Base-by-base conservation (phyloP, 2,329 filamentous ascomycete genomes). In the Diplodia scrobiculata region DNA sequence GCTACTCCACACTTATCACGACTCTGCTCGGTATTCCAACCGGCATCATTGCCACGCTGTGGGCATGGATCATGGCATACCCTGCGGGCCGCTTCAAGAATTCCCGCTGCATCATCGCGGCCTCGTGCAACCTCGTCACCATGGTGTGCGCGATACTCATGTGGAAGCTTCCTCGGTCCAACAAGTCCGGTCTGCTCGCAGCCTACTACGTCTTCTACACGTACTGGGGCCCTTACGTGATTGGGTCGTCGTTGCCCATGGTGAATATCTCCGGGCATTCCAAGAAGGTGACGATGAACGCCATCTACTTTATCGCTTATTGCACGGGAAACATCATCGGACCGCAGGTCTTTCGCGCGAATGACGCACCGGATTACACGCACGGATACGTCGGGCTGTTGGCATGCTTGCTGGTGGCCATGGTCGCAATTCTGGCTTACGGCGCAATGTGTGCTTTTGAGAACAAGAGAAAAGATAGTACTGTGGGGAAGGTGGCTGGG, bases 181-280 rank as follows among this genome's bases (percentile, higher is more conserved):
- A 79, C 50, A 70, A 77, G n/a, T 72, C 71, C 1, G 76, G 73
- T 1, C 78, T 79, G 52, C 75, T 80, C 71, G 71, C 77, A 27
- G 78, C 78, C 3, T 69, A 80, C n/a, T 80, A 79, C 62, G 70
- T 79, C 47, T 74, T 78, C 50, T 79, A 79, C 69, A 78, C 78
- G 51, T 80, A 80, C 55, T 79, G 74, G 53, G 75, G 71, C 2
- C 73, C 72, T 29, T 75, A 76, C 51, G 72, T 75, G 9, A 68
- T 75, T 17, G 68, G 68, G 6, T 69, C 73, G 29, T 73, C 72
- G n/a, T 65, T 76, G 29, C 67, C 68, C 9, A 72, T 72, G 64
- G 75, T 74, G 19, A 77, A 77, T 58, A 76, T 73, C 0, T 73
- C 74, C 17, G 76, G 75, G 5, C 70, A 77, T 63, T 79, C 79